These are phyloP conservation scores for Fusarium sp. DNA, from an alignment of 2,329 filamentous ascomycete genomes.

Conservation along the genomic window DNA sequence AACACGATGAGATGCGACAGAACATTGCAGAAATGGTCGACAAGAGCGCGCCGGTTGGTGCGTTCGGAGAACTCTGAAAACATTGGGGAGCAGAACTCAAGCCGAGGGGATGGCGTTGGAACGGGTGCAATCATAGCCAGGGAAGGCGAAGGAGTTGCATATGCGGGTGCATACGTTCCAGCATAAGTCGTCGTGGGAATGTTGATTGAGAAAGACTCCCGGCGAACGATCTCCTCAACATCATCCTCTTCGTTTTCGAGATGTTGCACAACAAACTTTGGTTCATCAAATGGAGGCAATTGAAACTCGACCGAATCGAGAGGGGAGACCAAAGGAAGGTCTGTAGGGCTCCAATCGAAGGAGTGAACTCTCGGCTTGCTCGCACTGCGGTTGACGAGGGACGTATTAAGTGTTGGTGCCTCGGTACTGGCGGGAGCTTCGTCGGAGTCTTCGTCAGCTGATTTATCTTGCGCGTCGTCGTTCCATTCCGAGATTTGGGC, in stretches of 20 bases:
- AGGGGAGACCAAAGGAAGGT: conserved; percentile 47
- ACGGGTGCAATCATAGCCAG: conserved; percentile 45
- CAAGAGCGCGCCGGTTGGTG: conserved; percentile 64
- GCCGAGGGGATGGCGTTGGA: conserved; percentile 47
- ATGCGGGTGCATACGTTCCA: conserved; percentile 28
- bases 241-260: conserved; percentile 42
- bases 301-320: conserved; percentile 49
- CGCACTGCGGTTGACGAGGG: conserved; percentile 25
- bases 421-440: conserved; percentile 17
- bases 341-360: conserved; percentile 35
- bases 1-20: conserved; percentile 74
- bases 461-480: conserved; percentile 27
- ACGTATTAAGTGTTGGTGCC: conserved; percentile 7
- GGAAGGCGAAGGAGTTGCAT: conserved; percentile 36
- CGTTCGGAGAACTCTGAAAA: conserved; percentile 68
- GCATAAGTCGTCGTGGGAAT: conserved; percentile 34
- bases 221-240: conserved; percentile 46
- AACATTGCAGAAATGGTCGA: conserved; percentile 73
- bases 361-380: conserved; percentile 22
- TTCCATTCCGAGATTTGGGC: conserved; percentile 19
- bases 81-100: conserved; percentile 63
- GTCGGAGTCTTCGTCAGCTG: conserved; percentile 34
- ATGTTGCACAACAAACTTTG: conserved; percentile 17
- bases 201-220: conserved; percentile 27
- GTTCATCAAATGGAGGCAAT: conserved; percentile 43